A percentile compares a stretch with the other conserved stretches of the same genome.
These are phyloP conservation scores for Entomortierella lignicola DNA, from an alignment of 192 early-diverging fungal species.

Conservation along the genomic window DNA sequence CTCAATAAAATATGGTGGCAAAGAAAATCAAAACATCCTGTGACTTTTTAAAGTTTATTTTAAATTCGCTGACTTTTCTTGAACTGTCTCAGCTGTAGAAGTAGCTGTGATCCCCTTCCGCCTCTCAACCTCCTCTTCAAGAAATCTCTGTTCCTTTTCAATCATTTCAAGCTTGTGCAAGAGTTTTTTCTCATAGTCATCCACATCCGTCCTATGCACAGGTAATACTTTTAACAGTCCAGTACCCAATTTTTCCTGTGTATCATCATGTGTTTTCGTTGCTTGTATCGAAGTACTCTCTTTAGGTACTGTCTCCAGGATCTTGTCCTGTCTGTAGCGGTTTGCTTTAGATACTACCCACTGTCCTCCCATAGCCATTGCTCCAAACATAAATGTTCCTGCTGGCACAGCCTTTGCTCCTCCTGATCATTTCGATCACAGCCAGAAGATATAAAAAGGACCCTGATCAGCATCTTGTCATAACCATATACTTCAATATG, in stretches of 20 bases:
- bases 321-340: slow-evolving; percentile 64
- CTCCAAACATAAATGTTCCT: slow-evolving; percentile 68
- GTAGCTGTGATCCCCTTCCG: slow-evolving; percentile 12
- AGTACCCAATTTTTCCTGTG: slow-evolving; percentile 14
- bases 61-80: slow-evolving; percentile 12
- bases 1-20: slow-evolving; percentile 5
- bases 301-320: slow-evolving; percentile 50
- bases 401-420: slow-evolving; percentile 62
- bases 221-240: slow-evolving; percentile 64
- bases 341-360: slow-evolving; percentile 55
- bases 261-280: neutral
- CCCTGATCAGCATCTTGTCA: neutral
- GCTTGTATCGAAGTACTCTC: slow-evolving; percentile 1
- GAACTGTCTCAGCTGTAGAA: neutral
- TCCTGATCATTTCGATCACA: slow-evolving; percentile 48
- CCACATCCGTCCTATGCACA: slow-evolving; percentile 66
- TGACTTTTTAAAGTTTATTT: neutral
- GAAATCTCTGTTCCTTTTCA: slow-evolving; percentile 53
- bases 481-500: neutral
- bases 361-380: slow-evolving; percentile 62
- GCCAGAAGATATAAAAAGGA: neutral
- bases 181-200: slow-evolving; percentile 72
- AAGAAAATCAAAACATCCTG: neutral
- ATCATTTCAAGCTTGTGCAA: slow-evolving; percentile 50
- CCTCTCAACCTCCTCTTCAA: slow-evolving; percentile 50